Base-by-base conservation (phyloP, 164 flowering plant genomes). In the Brasenia schreberi region DNA sequence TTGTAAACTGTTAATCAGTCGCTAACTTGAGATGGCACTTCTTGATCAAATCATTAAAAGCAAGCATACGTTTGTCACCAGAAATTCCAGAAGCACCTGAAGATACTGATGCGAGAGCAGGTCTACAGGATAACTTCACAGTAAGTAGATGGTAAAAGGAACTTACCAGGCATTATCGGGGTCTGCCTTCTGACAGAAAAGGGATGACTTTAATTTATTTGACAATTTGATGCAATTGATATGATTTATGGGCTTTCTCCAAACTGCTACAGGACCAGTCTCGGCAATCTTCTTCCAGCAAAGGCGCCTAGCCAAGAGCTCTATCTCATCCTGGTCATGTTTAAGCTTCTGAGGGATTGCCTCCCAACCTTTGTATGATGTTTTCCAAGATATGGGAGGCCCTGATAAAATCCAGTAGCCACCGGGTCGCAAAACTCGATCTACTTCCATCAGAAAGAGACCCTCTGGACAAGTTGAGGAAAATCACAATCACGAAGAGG, bases 401-500 rank as follows among this genome's bases (percentile, higher is more conserved):
- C 97, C 99, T 43, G 97, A 94, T 18, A 94, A 90, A 79, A 91
- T 80, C 99, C 97, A 94, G 61, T 94, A 94, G n/a, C 95, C 99
- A 65, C 99, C 99, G 18, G 99, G 99, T 70, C 97, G 79, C 10
- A 92, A 72, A 68, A 94, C 81, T 76, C 99, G 79, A 74, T 94
- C 97, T 64, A 94, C 94, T 81, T 94, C 99, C 65, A 77, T 83
- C 59, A 94, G 77, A 72, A 85, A 91, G 67, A 89, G 10, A 14
- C 96, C 99, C 79, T 85, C 99, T 94, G 83, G 61, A 19, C 7
- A 71, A 59, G 27, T 23, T 23, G 27, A 23, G 27, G 27, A 23
- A 23, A 23, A 23, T 23, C 27, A 23, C 27, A 23, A 23, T 23
- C 27, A 23, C 2, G 27, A 23, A 23, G 2, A 23, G 27, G 27